A percentile compares a stretch with the other conserved stretches of the same genome.
Conservation (phyloP, 768 basidiomycete species). For the Pleurotus tuoliensis region DNA sequence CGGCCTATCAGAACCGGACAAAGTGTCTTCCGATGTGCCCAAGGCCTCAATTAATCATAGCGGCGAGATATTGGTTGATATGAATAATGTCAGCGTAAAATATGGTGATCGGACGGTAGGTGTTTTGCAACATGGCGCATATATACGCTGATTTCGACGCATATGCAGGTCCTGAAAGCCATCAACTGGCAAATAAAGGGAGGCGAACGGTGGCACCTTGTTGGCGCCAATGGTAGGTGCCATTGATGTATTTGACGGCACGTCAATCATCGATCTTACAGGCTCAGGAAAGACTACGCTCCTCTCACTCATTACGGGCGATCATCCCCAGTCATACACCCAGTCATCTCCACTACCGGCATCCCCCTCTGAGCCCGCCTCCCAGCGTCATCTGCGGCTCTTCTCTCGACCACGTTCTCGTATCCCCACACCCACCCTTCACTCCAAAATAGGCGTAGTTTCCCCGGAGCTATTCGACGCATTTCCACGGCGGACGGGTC, state of each 20-base stretch:
- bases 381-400: conserved; percentile 47
- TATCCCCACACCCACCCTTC: conserved; percentile 66
- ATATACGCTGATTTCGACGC: background rate
- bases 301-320: conserved; percentile 84
- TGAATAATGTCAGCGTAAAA: conserved; percentile 64
- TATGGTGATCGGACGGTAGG: conserved; percentile 65
- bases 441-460: conserved; percentile 69
- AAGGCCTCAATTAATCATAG: too few relatives aligned
- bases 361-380: conserved; percentile 42
- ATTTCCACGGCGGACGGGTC: conserved; percentile 70
- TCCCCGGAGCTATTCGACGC: conserved; percentile 90
- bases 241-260: background rate
- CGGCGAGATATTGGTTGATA: conserved; percentile 43
- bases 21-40: background rate
- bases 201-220: conserved; percentile 88
- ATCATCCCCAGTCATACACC: conserved; percentile 93
- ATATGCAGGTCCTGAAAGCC: conserved; percentile 61
- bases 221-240: conserved; percentile 76
- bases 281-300: conserved; percentile 96
- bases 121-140: background rate
- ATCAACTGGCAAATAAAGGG: conserved; percentile 80
- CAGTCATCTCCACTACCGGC: conserved; percentile 38
- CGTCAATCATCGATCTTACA: conserved; percentile 19
- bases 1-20: background rate
- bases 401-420: conserved; percentile 59